These are phyloP conservation scores for Terfezia claveryi DNA, from an alignment of 495 filamentous ascomycete species.

Conservation along the genomic window DNA sequence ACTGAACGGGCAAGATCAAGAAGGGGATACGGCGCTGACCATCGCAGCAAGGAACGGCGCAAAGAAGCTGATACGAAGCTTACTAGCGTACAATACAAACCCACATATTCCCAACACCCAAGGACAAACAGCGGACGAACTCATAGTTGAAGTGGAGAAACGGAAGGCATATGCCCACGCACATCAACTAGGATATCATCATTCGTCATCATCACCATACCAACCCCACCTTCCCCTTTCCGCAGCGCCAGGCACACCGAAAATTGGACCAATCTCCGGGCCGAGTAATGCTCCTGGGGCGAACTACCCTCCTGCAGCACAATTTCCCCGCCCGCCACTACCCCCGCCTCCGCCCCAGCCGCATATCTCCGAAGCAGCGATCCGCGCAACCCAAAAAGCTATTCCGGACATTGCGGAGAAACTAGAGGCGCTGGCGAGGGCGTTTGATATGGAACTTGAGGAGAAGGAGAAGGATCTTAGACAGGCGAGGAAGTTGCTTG, in stretches of 20 bases:
- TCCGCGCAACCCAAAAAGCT: slow-evolving; percentile 20
- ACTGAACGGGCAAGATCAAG: slow-evolving; percentile 51
- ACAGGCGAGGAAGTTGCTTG: slow-evolving; percentile 19
- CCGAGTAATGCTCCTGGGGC: neutral
- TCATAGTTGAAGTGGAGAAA: slow-evolving; percentile 28
- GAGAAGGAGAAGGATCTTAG: slow-evolving; percentile 21
- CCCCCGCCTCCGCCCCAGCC: slow-evolving; percentile 7
- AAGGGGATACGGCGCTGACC: slow-evolving; percentile 74
- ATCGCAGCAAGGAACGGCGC: slow-evolving; percentile 63
- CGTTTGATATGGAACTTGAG: slow-evolving; percentile 20
- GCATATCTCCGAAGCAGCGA: slow-evolving; percentile 21
- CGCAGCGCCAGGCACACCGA: neutral
- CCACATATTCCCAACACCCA: slow-evolving; percentile 60
- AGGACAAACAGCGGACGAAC: slow-evolving; percentile 53
- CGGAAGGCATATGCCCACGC: slow-evolving; percentile 13
- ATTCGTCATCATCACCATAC: slow-evolving; percentile 9
- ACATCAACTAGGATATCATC: slow-evolving; percentile 7
- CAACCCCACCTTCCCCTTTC: neutral
- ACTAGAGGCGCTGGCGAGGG: slow-evolving; percentile 20
- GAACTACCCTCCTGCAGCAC: neutral
- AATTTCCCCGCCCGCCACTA: neutral
- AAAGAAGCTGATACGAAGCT: slow-evolving; percentile 46
- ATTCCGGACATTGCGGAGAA: slow-evolving; percentile 21
- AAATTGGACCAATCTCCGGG: neutral
- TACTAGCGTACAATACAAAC: slow-evolving; percentile 47